A percentile compares a stretch with the other conserved stretches of the same genome.
Evolutionary conservation across 352 stramenopile species (phyloP).

Genomic region (Phytopythium chamaehyphon): DNA sequence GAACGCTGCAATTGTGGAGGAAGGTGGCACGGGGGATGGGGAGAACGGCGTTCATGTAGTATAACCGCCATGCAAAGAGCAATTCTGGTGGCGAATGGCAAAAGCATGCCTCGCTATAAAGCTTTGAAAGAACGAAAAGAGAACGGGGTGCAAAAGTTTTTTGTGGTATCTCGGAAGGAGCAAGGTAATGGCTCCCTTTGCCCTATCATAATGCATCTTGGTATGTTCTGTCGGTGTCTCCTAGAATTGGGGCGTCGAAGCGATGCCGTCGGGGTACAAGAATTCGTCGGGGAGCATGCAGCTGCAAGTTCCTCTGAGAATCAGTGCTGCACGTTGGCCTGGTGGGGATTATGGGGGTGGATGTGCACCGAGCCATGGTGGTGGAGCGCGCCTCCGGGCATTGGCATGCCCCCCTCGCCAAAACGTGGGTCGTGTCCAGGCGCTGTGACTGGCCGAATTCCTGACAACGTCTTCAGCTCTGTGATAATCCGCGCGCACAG

Average conservation of each 20-base stretch:
- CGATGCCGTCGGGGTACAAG: too few species aligned
- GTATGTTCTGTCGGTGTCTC: too few species aligned
- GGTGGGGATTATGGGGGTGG: constrained; percentile 33
- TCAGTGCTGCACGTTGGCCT: not conserved
- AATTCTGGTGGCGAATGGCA: not conserved
- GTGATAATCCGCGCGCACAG: constrained; percentile 99
- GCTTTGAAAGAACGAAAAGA: not conserved
- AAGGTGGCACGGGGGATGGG: not conserved
- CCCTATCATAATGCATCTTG: too few species aligned
- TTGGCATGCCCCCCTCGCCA: constrained; percentile 34
- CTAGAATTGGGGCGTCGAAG: too few species aligned
- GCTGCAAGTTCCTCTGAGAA: not conserved
- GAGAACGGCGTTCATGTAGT: constrained; percentile 1
- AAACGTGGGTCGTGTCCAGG: constrained; percentile 53
- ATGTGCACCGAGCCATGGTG: constrained; percentile 50
- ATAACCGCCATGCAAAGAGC: not conserved
- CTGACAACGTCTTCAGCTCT: constrained; percentile 96
- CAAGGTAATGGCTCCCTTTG: too few species aligned
- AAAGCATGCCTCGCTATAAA: not conserved
- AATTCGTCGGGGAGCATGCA: too few species aligned
- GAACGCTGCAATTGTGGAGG: not conserved
- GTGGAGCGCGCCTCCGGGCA: constrained; percentile 13
- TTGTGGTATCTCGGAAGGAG: too few species aligned
- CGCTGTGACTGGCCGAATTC: constrained; percentile 44
- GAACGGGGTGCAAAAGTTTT: not conserved